phyloP scores from a whole-genome alignment of 768 basidiomycete genomes.

The Leccinum pellstonianum region DNA sequence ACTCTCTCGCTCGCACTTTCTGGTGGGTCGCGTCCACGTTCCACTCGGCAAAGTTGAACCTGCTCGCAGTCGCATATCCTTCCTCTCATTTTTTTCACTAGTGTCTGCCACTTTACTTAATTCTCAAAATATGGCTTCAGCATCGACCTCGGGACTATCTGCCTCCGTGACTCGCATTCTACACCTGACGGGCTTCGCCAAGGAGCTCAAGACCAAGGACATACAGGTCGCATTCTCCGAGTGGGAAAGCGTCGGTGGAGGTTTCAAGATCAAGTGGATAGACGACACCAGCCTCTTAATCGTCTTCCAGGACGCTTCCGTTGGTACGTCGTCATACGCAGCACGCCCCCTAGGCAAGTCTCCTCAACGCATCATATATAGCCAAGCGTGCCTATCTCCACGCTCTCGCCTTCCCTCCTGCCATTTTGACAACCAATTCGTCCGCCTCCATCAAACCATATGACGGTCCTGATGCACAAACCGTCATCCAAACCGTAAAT shows the following conservation, averaged over 20 bases:
- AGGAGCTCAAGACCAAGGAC: conserved; percentile 97
- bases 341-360: neutral
- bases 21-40: conserved; percentile 26
- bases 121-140: conserved; percentile 48
- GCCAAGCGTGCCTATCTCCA: conserved; percentile 63
- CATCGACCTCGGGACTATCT: conserved; percentile 78
- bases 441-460: conserved; percentile 81
- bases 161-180: conserved; percentile 97
- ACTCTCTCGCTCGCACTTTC: conserved; percentile 3
- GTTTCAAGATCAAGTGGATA: conserved; percentile 99
- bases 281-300: conserved; percentile 95
- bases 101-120: conserved; percentile 2
- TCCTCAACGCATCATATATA: conserved; percentile 5
- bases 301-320: conserved; percentile 87
- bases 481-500: conserved; percentile 81
- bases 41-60: conserved; percentile 27
- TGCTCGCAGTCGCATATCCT: conserved; percentile 4
- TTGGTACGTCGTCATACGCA: conserved; percentile 62
- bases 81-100: conserved; percentile 14
- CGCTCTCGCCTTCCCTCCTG: conserved; percentile 79
- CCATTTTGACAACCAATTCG: conserved; percentile 55
- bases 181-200: conserved; percentile 86
- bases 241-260: conserved; percentile 82
- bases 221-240: conserved; percentile 89
- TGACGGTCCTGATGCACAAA: conserved; percentile 90